Evolutionary conservation across 2,329 filamentous ascomycete species (phyloP).

Genomic region (Zarea fungicola): DNA sequence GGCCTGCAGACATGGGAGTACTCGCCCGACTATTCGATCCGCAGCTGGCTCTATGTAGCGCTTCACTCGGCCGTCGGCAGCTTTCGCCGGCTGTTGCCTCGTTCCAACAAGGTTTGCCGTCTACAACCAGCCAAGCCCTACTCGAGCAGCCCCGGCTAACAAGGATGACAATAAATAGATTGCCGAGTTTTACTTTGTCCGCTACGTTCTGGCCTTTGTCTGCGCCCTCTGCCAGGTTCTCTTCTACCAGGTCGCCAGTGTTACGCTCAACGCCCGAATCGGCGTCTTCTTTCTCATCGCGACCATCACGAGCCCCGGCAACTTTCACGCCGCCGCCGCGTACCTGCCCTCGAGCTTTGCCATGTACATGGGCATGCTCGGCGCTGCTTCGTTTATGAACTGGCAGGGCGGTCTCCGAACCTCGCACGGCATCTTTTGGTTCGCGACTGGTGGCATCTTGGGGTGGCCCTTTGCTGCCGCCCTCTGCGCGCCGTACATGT

Average conservation of each 20-base stretch:
- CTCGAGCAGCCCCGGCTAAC: neutral
- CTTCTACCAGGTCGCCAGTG: slow-evolving; percentile 71
- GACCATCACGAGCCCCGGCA: slow-evolving; percentile 75
- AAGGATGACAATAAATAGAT: slow-evolving; percentile 32
- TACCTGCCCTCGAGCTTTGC: slow-evolving; percentile 93
- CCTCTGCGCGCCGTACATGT: slow-evolving; percentile 71
- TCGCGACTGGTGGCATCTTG: slow-evolving; percentile 75
- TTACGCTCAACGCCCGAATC: slow-evolving; percentile 73
- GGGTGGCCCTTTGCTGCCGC: slow-evolving; percentile 94
- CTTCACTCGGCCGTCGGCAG: slow-evolving; percentile 72
- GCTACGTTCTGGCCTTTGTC: slow-evolving; percentile 64
- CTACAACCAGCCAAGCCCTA: neutral
- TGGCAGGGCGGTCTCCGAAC: slow-evolving; percentile 77
- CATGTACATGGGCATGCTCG: slow-evolving; percentile 90
- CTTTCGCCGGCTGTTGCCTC: slow-evolving; percentile 58
- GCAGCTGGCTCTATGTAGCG: slow-evolving; percentile 86
- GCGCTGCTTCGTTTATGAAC: slow-evolving; percentile 84
- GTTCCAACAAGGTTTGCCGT: slow-evolving; percentile 58
- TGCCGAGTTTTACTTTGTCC: slow-evolving; percentile 82
- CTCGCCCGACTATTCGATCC: slow-evolving; percentile 87
- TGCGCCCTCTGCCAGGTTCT: slow-evolving; percentile 81
- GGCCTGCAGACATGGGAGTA: slow-evolving; percentile 99
- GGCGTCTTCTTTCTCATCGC: slow-evolving; percentile 79
- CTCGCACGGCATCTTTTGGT: slow-evolving; percentile 81
- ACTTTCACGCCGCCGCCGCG: slow-evolving; percentile 84